These are phyloP conservation scores for Neurospora sp. DNA, from an alignment of 495 filamentous ascomycete species.

Conservation along the genomic window DNA sequence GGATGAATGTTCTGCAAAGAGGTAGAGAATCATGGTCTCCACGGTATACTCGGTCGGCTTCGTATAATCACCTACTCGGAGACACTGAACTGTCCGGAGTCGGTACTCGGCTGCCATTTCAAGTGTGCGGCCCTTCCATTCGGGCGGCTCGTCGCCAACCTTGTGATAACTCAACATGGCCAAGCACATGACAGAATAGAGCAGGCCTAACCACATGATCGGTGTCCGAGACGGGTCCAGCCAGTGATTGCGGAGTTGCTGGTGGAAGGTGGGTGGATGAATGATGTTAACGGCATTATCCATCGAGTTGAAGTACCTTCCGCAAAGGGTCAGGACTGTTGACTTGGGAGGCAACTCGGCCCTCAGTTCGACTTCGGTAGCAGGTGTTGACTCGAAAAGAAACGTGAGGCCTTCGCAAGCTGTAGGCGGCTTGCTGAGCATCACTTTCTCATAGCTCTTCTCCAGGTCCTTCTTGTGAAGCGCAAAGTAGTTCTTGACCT, in stretches of 20 bases:
- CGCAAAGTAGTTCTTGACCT: conserved; percentile 83
- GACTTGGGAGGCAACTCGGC: conserved; percentile 69
- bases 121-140: conserved; percentile 61
- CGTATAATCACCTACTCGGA: conserved; percentile 81
- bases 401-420: conserved; percentile 57
- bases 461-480: conserved; percentile 47
- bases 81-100: conserved; percentile 72
- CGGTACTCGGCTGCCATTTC: conserved; percentile 76
- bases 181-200: conserved; percentile 80
- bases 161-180: conserved; percentile 86
- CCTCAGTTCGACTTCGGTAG: conserved; percentile 64
- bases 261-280: conserved; percentile 77
- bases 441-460: conserved; percentile 50
- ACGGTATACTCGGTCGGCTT: conserved; percentile 77
- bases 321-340: conserved; percentile 71
- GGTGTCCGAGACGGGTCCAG: conserved; percentile 67
- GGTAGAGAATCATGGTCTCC: conserved; percentile 80
- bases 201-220: conserved; percentile 80
- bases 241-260: conserved; percentile 84
- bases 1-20: conserved; percentile 70
- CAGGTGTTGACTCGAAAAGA: conserved; percentile 62
- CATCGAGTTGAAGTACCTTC: conserved; percentile 54
- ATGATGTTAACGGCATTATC: conserved; percentile 58
- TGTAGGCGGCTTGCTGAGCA: conserved; percentile 48
- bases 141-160: conserved; percentile 84